A percentile compares a stretch with the other conserved stretches of the same genome.
These are phyloP conservation scores for Trifolium pratense DNA, from an alignment of 306 rosid genomes.

Conservation along the genomic window DNA sequence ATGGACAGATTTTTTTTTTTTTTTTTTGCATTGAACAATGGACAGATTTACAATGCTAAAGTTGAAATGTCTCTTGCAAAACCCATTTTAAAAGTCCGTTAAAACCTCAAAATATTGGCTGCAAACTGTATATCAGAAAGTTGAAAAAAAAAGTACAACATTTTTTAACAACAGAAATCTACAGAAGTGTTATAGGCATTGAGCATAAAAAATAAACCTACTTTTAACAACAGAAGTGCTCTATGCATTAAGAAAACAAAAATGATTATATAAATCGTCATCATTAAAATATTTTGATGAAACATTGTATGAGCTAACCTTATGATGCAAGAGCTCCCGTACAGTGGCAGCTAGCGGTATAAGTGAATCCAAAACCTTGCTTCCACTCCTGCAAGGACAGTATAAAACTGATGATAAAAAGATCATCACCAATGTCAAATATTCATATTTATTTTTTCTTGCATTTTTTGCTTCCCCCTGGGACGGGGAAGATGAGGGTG, in stretches of 20 bases:
- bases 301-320: conserved; percentile 60
- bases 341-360: conserved; percentile 67
- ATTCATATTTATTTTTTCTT: conserved; percentile 15
- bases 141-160: neutral
- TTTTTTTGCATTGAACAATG: too few species aligned
- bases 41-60: conserved; percentile 6
- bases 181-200: neutral
- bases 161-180: neutral
- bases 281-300: conserved; percentile 15
- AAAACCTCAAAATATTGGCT: neutral
- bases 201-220: neutral
- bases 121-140: conserved; percentile 17
- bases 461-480: conserved; percentile 14
- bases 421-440: conserved; percentile 22
- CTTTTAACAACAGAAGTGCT: conserved; percentile 24
- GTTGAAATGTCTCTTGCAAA: neutral
- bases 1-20: conserved; percentile 13
- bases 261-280: conserved; percentile 2
- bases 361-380: conserved; percentile 67
- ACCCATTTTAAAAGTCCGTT: conserved; percentile 10
- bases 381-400: conserved; percentile 68
- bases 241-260: conserved; percentile 12
- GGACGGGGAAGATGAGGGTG: conserved; percentile 21
- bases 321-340: conserved; percentile 67
- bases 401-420: conserved; percentile 41